Evolutionary conservation across 345 rosid genomes (phyloP).

Genomic region (Zanthoxylum bungeanum): DNA sequence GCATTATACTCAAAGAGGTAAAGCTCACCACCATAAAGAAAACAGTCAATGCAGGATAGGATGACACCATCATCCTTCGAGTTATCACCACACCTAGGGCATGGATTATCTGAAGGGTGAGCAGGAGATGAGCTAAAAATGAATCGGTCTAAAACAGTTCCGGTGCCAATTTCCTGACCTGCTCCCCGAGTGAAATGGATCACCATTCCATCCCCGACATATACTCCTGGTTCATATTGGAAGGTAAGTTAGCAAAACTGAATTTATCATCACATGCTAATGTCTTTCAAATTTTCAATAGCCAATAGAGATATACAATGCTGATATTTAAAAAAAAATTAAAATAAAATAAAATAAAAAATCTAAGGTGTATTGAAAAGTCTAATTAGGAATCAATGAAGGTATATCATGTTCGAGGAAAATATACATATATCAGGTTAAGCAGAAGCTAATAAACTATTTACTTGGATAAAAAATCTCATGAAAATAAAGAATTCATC

Average conservation of each 20-base stretch:
- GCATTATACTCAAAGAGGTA: constrained; percentile 56
- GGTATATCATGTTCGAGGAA: not conserved
- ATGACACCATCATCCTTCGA: constrained; percentile 49
- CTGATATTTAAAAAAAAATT: not conserved
- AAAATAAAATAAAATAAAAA: no score
- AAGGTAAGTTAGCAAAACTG: not conserved
- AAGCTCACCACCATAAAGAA: constrained; percentile 57
- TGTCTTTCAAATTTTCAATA: not conserved
- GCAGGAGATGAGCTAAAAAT: constrained; percentile 47
- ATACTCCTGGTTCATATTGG: constrained; percentile 36
- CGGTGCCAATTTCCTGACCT: constrained; percentile 63
- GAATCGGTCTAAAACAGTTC: constrained; percentile 57
- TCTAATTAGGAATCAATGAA: not conserved
- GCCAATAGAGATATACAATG: not conserved
- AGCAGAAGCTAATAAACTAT: not conserved
- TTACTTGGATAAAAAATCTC: not conserved
- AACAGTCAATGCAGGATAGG: constrained; percentile 68
- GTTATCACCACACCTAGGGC: constrained; percentile 54
- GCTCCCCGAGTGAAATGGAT: constrained; percentile 73
- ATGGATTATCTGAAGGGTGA: constrained; percentile 38
- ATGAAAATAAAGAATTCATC: not conserved
- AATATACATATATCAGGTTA: not conserved
- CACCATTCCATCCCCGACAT: constrained; percentile 58
- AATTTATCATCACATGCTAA: not conserved
- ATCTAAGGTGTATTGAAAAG: not conserved